Conservation (phyloP, 2,329 filamentous ascomycete species). For the Fulvia fulva region DNA sequence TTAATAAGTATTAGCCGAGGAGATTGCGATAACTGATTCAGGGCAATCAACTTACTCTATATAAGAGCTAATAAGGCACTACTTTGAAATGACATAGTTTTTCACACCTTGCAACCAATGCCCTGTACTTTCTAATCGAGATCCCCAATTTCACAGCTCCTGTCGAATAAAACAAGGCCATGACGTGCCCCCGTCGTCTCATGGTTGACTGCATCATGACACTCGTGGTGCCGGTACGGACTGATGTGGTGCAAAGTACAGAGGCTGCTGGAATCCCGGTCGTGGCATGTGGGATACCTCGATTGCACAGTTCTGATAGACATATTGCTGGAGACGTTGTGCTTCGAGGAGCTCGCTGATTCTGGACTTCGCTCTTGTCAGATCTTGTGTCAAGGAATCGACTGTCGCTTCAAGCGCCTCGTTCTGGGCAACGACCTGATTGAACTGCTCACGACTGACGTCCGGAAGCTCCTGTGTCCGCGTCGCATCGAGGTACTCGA, state of each 20-base stretch:
- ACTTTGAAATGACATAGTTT: too few species aligned
- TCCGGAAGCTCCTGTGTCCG: background rate
- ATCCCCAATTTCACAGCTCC: too few species aligned
- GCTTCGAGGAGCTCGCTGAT: background rate
- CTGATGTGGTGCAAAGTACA: conserved; percentile 9
- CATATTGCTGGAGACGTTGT: background rate
- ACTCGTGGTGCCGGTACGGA: conserved; percentile 6
- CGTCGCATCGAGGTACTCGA: background rate
- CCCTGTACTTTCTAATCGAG: too few species aligned
- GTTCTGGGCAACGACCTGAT: background rate
- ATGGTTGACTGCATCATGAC: too few species aligned
- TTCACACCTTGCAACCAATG: too few species aligned
- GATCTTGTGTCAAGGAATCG: background rate
- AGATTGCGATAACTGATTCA: too few species aligned
- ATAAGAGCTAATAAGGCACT: too few species aligned
- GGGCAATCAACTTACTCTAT: too few species aligned
- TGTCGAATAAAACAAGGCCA: too few species aligned
- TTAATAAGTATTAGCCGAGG: too few species aligned
- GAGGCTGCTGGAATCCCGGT: background rate
- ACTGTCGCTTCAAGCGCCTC: background rate
- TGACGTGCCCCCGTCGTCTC: too few species aligned
- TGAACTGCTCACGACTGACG: background rate
- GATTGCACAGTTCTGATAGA: background rate
- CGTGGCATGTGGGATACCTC: conserved; percentile 1
- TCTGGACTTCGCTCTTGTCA: background rate